Conservation (phyloP, 225 moss, liverwort and hornwort species). For the Physcomitrium patens region DNA sequence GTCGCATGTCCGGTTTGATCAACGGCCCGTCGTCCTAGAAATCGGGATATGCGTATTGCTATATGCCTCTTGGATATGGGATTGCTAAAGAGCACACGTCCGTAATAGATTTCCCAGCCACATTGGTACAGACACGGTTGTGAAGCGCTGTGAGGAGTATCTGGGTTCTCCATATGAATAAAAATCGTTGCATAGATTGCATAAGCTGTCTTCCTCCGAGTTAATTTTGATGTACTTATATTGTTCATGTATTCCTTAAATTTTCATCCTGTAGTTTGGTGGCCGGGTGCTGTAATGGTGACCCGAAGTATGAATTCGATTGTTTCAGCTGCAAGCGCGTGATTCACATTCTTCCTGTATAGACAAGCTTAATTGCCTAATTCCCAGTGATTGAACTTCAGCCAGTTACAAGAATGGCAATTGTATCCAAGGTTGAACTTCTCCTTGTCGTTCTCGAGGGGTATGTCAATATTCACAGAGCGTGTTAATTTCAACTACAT, state of each 20-base stretch:
- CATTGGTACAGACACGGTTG: neutral
- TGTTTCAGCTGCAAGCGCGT: no score
- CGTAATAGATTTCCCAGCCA: neutral
- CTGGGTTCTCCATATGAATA: neutral
- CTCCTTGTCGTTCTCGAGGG: no score
- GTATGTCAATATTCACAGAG: no score
- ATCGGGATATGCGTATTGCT: neutral
- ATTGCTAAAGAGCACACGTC: neutral
- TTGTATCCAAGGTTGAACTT: no score
- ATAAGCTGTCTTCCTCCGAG: neutral
- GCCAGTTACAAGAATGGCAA: no score
- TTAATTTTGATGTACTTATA: neutral
- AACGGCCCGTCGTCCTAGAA: conserved; percentile 25
- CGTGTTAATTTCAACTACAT: no score
- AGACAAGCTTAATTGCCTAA: no score
- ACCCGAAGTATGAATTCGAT: neutral
- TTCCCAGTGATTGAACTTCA: no score
- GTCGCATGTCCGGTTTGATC: conserved; percentile 41
- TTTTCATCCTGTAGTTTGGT: neutral
- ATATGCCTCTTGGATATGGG: neutral
- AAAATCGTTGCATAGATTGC: neutral
- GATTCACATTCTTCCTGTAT: no score
- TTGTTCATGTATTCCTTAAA: neutral
- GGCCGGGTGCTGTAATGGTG: neutral
- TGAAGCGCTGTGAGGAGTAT: neutral